A percentile compares a stretch with the other conserved stretches of the same genome.
phyloP scores from a whole-genome alignment of 345 rosid species.

The Heritiera fomes region DNA sequence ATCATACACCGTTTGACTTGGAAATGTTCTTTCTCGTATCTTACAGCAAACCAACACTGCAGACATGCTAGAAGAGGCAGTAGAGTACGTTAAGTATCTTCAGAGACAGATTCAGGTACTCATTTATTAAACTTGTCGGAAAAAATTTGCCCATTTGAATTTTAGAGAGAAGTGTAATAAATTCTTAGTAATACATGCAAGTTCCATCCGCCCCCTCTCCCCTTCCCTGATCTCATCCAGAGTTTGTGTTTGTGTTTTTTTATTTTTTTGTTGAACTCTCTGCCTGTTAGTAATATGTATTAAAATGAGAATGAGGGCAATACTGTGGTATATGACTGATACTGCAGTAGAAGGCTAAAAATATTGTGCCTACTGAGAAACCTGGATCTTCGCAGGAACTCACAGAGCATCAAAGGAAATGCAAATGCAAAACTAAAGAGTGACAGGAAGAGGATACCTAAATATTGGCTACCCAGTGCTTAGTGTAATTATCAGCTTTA shows the following conservation, averaged over 20 bases:
- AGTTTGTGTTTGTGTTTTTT: not conserved
- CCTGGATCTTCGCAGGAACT: conserved; percentile 56
- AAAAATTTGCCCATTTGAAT: conserved; percentile 8
- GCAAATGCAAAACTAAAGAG: conserved; percentile 61
- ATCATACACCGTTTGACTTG: not conserved
- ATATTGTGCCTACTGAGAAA: conserved; percentile 13
- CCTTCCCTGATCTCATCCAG: not conserved
- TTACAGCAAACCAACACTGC: conserved; percentile 92
- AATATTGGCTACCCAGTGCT: not conserved
- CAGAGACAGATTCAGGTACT: conserved; percentile 81
- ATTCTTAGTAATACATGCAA: not conserved
- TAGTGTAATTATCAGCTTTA: not conserved
- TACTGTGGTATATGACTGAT: not conserved
- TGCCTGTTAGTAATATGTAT: not conserved
- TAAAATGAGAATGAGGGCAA: conserved; percentile 10
- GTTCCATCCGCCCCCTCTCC: not conserved
- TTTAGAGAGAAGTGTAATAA: not conserved
- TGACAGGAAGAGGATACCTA: conserved; percentile 26
- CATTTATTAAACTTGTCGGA: conserved; percentile 1
- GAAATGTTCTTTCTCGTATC: not conserved
- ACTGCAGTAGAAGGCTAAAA: not conserved
- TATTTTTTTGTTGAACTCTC: not conserved
- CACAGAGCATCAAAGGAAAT: conserved; percentile 62
- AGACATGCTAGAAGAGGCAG: conserved; percentile 87
- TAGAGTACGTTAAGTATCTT: conserved; percentile 73